phyloP scores from a whole-genome alignment of 2,329 filamentous ascomycete species.

The Thielaviopsis cerberus region DNA sequence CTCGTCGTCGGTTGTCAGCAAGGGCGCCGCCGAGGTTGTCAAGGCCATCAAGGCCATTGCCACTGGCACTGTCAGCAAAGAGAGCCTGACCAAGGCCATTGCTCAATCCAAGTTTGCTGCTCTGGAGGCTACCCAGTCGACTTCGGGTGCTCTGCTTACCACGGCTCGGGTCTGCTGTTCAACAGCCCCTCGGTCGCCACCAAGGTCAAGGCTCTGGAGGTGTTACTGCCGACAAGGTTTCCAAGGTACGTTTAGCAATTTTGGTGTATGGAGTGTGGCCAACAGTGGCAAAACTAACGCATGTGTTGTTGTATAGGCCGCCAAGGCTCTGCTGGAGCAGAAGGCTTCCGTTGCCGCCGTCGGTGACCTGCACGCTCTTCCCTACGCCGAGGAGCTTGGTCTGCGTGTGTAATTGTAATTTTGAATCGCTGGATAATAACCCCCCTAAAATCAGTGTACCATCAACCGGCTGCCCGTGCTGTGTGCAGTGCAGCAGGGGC shows the following conservation, averaged over 20 bases:
- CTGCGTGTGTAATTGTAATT: conserved; percentile 60
- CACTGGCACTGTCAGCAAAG: conserved; percentile 55
- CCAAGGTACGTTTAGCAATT: background rate
- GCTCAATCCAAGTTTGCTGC: conserved; percentile 86
- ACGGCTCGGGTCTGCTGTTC: conserved; percentile 67
- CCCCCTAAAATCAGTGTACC: conserved; percentile 13
- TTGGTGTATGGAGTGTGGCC: background rate
- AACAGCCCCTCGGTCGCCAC: conserved; percentile 68
- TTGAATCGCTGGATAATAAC: conserved; percentile 11
- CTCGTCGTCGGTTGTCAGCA: conserved; percentile 50
- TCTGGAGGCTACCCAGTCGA: conserved; percentile 62
- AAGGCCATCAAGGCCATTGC: conserved; percentile 69
- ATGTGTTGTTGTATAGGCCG: conserved; percentile 40
- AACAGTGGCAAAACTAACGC: conserved; percentile 15
- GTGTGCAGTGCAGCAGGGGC: conserved; percentile 10
- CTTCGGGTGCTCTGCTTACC: conserved; percentile 58
- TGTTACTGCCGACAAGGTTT: conserved; percentile 63
- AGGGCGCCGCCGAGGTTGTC: conserved; percentile 57
- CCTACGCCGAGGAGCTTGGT: conserved; percentile 85
- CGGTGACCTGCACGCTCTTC: conserved; percentile 78
- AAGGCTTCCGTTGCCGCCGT: conserved; percentile 82
- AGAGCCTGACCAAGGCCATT: conserved; percentile 80
- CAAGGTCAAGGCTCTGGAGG: conserved; percentile 59
- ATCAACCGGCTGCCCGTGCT: conserved; percentile 10
- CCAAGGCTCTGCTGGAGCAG: conserved; percentile 69